A percentile compares a stretch with the other conserved stretches of the same genome.
These are phyloP conservation scores for Arctostaphylos glauca DNA, from an alignment of 148 eudicot genomes.

Conservation along the genomic window DNA sequence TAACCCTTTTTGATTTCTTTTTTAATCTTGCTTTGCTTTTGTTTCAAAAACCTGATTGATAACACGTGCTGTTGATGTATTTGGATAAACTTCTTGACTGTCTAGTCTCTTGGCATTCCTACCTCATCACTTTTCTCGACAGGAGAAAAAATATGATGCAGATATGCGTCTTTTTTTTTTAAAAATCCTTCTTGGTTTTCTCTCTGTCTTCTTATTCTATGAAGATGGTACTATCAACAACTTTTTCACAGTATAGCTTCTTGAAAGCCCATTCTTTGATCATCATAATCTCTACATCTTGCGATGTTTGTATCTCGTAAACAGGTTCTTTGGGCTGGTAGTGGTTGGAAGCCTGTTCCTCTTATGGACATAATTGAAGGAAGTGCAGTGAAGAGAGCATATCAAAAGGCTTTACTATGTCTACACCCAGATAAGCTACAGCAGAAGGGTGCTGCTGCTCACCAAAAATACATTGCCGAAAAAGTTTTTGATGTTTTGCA, in stretches of 20 bases:
- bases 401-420: constrained; percentile 77
- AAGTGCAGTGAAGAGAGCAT: constrained; percentile 76
- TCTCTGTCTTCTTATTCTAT: too few relatives aligned
- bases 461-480: constrained; percentile 74
- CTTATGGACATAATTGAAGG: constrained; percentile 83
- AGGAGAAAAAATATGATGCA: too few relatives aligned
- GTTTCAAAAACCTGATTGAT: too few relatives aligned
- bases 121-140: too few relatives aligned
- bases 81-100: too few relatives aligned
- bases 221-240: not conserved
- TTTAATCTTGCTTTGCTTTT: too few relatives aligned
- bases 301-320: not conserved
- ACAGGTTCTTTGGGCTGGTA: constrained; percentile 87
- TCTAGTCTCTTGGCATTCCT: too few relatives aligned
- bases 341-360: constrained; percentile 95
- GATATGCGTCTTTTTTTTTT: too few relatives aligned
- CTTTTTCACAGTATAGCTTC: not conserved
- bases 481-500: constrained; percentile 83
- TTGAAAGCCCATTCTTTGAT: constrained; percentile 11
- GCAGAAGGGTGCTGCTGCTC: constrained; percentile 76
- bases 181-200: too few relatives aligned
- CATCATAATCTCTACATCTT: not conserved
- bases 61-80: too few relatives aligned
- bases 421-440: constrained; percentile 95
- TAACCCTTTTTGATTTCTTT: too few relatives aligned